Evolutionary conservation across 805 yeast species (phyloP).

Genomic region (Limtongia smithiae): DNA sequence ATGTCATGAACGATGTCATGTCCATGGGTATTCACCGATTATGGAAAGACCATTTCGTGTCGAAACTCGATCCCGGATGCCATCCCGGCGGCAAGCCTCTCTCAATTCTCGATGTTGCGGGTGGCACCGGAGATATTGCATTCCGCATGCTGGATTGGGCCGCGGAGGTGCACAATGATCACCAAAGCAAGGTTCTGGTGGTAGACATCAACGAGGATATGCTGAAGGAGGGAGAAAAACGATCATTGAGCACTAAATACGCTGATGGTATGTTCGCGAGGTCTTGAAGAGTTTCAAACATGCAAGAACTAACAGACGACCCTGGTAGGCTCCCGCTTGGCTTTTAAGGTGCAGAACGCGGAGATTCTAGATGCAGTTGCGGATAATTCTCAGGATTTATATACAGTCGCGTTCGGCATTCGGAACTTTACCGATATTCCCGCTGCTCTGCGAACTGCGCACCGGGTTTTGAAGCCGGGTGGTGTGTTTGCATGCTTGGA

Average conservation of each 20-base stretch:
- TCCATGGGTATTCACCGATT: conserved; percentile 90
- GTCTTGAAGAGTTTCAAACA: not conserved
- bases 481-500: conserved; percentile 97
- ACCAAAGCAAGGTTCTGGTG: conserved; percentile 73
- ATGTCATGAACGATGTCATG: conserved; percentile 98
- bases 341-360: conserved; percentile 87
- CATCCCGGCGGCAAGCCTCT: conserved; percentile 84
- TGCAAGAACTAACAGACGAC: not conserved
- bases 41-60: conserved; percentile 91
- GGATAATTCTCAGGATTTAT: conserved; percentile 86
- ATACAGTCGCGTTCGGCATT: conserved; percentile 95
- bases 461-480: conserved; percentile 93
- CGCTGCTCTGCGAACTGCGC: conserved; percentile 91
- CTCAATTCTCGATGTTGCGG: conserved; percentile 92
- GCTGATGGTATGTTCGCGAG: conserved; percentile 51
- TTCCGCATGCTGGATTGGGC: conserved; percentile 94
- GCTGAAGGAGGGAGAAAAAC: conserved; percentile 85
- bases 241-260: conserved; percentile 58
- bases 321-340: conserved; percentile 49
- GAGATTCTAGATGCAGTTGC: conserved; percentile 79
- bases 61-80: conserved; percentile 85
- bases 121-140: conserved; percentile 98
- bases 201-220: conserved; percentile 95
- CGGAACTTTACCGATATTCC: conserved; percentile 94
- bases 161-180: conserved; percentile 68